Evolutionary conservation across 2,329 filamentous ascomycete species (phyloP).

Genomic region (Aphanocladium album): DNA sequence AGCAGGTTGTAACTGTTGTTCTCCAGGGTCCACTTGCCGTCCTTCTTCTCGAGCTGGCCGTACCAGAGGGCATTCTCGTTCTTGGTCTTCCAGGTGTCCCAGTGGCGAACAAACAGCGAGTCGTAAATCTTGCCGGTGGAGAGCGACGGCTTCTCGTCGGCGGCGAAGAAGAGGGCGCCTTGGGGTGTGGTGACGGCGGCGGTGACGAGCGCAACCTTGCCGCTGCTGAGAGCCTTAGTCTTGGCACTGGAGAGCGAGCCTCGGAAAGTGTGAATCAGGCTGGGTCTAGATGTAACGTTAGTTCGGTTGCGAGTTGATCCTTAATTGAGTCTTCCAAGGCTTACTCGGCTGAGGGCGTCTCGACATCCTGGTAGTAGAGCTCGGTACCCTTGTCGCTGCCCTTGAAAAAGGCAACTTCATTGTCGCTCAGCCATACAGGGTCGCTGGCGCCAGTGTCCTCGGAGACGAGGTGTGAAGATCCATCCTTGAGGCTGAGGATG

Average conservation of each 20-base stretch:
- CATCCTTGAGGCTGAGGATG: constrained; percentile 63
- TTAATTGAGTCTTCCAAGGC: constrained; percentile 16
- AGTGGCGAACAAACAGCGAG: constrained; percentile 73
- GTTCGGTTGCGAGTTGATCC: not conserved
- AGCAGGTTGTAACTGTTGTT: constrained; percentile 58
- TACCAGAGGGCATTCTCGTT: constrained; percentile 72
- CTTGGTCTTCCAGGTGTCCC: constrained; percentile 69
- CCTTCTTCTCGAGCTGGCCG: constrained; percentile 49
- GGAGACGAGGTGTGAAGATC: constrained; percentile 60
- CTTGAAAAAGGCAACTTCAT: constrained; percentile 54
- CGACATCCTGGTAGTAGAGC: constrained; percentile 37
- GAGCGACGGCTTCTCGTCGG: constrained; percentile 52
- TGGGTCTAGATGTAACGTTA: constrained; percentile 22
- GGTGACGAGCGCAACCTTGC: constrained; percentile 49
- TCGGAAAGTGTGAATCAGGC: constrained; percentile 44
- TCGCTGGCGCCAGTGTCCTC: constrained; percentile 62
- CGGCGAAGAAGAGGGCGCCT: constrained; percentile 64
- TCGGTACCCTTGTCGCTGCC: constrained; percentile 42
- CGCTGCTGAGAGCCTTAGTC: constrained; percentile 43
- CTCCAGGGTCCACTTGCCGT: constrained; percentile 37
- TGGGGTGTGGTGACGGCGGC: constrained; percentile 62
- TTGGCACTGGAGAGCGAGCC: constrained; percentile 57
- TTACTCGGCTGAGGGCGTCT: constrained; percentile 34
- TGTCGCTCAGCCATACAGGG: constrained; percentile 70
- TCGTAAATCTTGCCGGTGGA: constrained; percentile 68